phyloP scores from a whole-genome alignment of 2,329 filamentous ascomycete genomes.

The Exserohilum rostratum region DNA sequence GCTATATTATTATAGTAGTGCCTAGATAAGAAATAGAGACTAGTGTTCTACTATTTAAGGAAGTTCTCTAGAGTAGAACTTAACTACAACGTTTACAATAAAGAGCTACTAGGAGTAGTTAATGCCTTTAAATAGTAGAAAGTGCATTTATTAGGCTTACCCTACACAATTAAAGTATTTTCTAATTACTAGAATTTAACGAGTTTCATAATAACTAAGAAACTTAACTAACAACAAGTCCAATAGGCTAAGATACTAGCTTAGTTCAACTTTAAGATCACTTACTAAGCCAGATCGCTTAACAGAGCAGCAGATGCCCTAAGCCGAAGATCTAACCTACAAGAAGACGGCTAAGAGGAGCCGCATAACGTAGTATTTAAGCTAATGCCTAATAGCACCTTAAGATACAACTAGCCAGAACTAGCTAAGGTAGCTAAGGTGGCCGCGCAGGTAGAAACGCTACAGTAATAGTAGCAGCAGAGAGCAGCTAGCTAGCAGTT shows the following conservation, averaged over 20 bases:
- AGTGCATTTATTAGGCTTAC: too few species aligned
- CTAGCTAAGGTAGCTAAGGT: neutral
- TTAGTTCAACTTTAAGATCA: constrained; percentile 9
- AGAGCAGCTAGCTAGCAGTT: neutral
- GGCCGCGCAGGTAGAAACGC: neutral
- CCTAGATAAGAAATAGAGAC: constrained; percentile 20
- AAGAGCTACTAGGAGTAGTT: neutral
- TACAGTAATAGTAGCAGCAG: neutral
- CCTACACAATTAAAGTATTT: constrained; percentile 4
- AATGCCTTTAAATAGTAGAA: too few species aligned
- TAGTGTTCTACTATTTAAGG: constrained; percentile 30
- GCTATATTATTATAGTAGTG: constrained; percentile 1
- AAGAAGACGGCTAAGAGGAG: neutral
- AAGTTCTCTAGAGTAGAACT: constrained; percentile 6
- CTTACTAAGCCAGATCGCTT: neutral
- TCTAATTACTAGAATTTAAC: constrained; percentile 19
- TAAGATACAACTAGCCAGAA: neutral
- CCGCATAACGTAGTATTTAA: neutral
- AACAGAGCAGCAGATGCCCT: neutral
- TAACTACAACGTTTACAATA: constrained; percentile 26
- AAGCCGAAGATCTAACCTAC: neutral
- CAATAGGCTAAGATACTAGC: constrained; percentile 2
- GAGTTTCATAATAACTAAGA: constrained; percentile 7
- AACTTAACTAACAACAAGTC: constrained; percentile 3
- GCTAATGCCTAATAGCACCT: neutral